These are phyloP conservation scores for Cryptococcus sp. DNA, from an alignment of 1,284 basidiomycete genomes.

Conservation along the genomic window DNA sequence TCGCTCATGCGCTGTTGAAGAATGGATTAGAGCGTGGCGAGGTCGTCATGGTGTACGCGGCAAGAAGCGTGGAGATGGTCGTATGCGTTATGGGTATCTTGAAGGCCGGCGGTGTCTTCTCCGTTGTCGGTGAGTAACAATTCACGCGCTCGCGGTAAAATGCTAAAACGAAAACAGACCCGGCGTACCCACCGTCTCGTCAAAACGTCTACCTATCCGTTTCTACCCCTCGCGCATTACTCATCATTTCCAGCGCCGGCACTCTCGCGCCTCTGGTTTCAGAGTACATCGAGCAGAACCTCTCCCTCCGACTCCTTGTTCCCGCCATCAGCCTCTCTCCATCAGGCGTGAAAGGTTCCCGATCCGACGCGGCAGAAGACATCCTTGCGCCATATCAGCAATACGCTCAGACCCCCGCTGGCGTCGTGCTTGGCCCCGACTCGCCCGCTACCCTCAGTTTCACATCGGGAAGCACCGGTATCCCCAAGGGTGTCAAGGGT, in stretches of 20 bases:
- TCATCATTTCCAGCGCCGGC: constrained; percentile 91
- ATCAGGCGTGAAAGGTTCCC: constrained; percentile 70
- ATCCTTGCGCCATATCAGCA: constrained; percentile 56
- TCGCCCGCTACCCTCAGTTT: constrained; percentile 94
- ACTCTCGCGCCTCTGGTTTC: constrained; percentile 78
- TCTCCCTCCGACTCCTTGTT: constrained; percentile 88
- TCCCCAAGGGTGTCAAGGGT: constrained; percentile 96
- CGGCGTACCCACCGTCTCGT: constrained; percentile 90
- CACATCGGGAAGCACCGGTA: constrained; percentile 96
- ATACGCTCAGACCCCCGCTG: constrained; percentile 58
- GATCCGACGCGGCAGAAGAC: constrained; percentile 38
- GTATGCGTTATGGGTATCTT: constrained; percentile 96
- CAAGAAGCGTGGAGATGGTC: constrained; percentile 93
- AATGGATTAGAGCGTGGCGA: constrained; percentile 89
- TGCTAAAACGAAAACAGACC: constrained; percentile 62
- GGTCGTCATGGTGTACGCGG: constrained; percentile 98
- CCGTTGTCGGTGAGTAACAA: constrained; percentile 77
- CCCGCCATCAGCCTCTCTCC: constrained; percentile 79
- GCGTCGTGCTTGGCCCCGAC: constrained; percentile 87
- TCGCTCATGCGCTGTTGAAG: constrained; percentile 87
- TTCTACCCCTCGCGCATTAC: constrained; percentile 86
- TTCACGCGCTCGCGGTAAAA: neutral
- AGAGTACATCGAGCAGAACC: constrained; percentile 76
- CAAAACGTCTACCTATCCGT: constrained; percentile 97
- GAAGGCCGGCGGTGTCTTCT: constrained; percentile 96